A percentile compares a stretch with the other conserved stretches of the same genome.
phyloP scores from a whole-genome alignment of 176 grass and related monocot species.

The Avena eriantha region DNA sequence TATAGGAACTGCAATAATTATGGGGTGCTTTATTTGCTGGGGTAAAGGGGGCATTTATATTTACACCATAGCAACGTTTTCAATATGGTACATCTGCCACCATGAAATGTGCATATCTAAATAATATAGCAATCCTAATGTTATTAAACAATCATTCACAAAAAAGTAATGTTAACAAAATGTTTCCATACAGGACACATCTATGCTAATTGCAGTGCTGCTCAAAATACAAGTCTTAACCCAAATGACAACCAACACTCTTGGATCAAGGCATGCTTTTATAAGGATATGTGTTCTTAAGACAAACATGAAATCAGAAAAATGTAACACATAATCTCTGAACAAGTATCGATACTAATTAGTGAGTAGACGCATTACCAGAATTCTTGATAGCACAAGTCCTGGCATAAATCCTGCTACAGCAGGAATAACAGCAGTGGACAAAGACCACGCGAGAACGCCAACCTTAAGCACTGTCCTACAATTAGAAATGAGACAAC shows the following conservation, averaged over 20 bases:
- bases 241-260: slow-evolving; percentile 12
- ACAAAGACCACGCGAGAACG: slow-evolving; percentile 85
- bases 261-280: not conserved
- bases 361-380: slow-evolving; percentile 72
- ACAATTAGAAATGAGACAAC: slow-evolving; percentile 47
- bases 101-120: slow-evolving; percentile 1
- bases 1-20: slow-evolving; percentile 11
- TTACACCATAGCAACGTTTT: not conserved
- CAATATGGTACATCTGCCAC: not conserved
- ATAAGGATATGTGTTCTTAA: not conserved
- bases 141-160: too few relatives aligned
- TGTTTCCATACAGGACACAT: not conserved
- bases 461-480: slow-evolving; percentile 90
- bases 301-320: slow-evolving; percentile 17
- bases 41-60: not conserved
- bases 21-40: slow-evolving; percentile 16
- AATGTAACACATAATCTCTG: not conserved
- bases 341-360: slow-evolving; percentile 12
- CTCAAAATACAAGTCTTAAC: not conserved
- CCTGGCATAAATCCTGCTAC: slow-evolving; percentile 95
- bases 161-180: not conserved
- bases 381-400: slow-evolving; percentile 81
- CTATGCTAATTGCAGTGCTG: slow-evolving; percentile 1
- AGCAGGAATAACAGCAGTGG: slow-evolving; percentile 69
- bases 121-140: not conserved